Percentiles rank a stretch among this genome's conserved stretches.
These are phyloP conservation scores for Cytospora chrysosperma DNA, from an alignment of 2,329 filamentous ascomycete species.

Conservation along the genomic window DNA sequence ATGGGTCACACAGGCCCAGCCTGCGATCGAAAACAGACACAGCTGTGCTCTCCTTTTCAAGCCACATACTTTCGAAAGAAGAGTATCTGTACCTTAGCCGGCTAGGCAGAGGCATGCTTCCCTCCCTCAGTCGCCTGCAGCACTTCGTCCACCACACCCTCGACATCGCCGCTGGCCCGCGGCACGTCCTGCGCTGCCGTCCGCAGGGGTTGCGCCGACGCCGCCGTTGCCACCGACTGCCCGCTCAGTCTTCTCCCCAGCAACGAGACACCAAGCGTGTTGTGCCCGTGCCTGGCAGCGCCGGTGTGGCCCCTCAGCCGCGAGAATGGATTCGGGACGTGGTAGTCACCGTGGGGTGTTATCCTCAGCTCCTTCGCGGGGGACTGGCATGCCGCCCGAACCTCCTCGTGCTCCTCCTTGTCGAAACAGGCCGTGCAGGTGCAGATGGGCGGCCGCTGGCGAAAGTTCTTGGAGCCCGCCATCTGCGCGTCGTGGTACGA, in stretches of 20 bases:
- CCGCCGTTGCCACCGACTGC: constrained; percentile 12
- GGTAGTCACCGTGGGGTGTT: too few relatives aligned
- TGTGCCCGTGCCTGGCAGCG: neutral
- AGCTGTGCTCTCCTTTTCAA: too few relatives aligned
- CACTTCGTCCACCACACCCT: neutral
- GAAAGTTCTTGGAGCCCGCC: constrained; percentile 7
- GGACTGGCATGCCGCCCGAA: constrained; percentile 10
- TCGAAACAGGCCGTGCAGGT: constrained; percentile 20
- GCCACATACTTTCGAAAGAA: too few relatives aligned
- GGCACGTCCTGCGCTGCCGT: neutral
- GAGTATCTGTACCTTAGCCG: too few relatives aligned
- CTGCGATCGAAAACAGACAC: neutral
- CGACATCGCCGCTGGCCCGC: neutral
- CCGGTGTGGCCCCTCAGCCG: neutral
- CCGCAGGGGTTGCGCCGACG: constrained; percentile 14
- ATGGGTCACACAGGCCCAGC: neutral
- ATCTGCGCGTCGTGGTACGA: constrained; percentile 19
- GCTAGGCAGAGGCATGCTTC: too few relatives aligned
- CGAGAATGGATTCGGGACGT: constrained; percentile 1
- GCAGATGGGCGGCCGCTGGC: constrained; percentile 14
- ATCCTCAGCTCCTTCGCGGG: constrained; percentile 11
- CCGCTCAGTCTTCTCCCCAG: constrained; percentile 6
- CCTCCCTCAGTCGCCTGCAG: neutral
- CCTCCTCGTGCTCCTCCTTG: neutral
- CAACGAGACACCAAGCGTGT: constrained; percentile 12